Percentiles rank a stretch among this genome's conserved stretches.
phyloP scores from a whole-genome alignment of 1,139 yeast genomes.

The Kazachstania sp. region DNA sequence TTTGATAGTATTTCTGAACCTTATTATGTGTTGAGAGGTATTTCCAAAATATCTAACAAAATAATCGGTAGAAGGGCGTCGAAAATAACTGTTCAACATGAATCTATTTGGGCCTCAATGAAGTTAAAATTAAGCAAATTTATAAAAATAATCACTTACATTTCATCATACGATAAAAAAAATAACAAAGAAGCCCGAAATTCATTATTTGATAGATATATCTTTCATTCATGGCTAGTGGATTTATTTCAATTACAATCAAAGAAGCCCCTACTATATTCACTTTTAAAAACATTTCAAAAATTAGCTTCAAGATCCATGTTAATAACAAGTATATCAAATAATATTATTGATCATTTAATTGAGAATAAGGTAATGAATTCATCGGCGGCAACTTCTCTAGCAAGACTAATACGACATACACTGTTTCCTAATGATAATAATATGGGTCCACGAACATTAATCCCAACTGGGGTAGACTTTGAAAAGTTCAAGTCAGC shows the following conservation, averaged over 20 bases:
- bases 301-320: slow-evolving; percentile 9
- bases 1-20: slow-evolving; percentile 23
- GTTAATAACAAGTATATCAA: slow-evolving; percentile 1
- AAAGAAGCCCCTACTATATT: slow-evolving; percentile 22
- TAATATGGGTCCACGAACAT: slow-evolving; percentile 20
- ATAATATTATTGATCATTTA: slow-evolving; percentile 2
- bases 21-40: slow-evolving; percentile 16
- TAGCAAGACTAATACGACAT: slow-evolving; percentile 2
- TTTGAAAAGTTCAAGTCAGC: slow-evolving; percentile 14
- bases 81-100: neutral
- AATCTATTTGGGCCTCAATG: neutral
- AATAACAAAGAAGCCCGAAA: neutral
- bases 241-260: slow-evolving; percentile 14
- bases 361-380: neutral
- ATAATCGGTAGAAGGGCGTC: neutral
- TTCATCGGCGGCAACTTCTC: neutral
- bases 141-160: neutral
- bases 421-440: slow-evolving; percentile 28
- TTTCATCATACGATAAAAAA: slow-evolving; percentile 3
- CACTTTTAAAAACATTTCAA: slow-evolving; percentile 14
- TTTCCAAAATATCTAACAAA: slow-evolving; percentile 12
- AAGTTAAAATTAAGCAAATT: neutral
- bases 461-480: slow-evolving; percentile 19
- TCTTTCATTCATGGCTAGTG: slow-evolving; percentile 17
- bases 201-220: slow-evolving; percentile 9